Base-by-base conservation (phyloP, 2,329 filamentous ascomycete species). In the Pestalotiopsis sp. region DNA sequence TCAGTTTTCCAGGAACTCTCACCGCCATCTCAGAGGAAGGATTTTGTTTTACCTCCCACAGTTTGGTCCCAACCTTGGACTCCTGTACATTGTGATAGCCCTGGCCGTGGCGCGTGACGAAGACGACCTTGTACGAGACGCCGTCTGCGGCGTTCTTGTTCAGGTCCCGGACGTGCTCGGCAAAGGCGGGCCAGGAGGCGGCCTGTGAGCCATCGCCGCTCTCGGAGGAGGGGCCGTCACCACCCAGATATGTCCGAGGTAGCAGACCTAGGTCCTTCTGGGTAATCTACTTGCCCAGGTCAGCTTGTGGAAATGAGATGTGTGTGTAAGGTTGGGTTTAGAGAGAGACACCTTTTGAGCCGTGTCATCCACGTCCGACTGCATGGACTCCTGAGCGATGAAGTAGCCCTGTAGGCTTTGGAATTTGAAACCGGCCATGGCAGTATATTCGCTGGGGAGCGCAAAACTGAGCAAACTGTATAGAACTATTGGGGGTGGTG, bases 41-140 rank as follows among this genome's bases (percentile, higher is more conserved):
- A 3, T 23, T 23, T 17, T 17, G 31, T 4, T 59, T 12, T 66
- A 70, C 69, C 66, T 70, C 56, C 69, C 69, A 70, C 12, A 14
- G 63, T 31, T 36, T 40, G 2, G 69, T 63, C 12, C 69, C 69
- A 4, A 70, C 69, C 40, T 70, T 67, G 31, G 41, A 41, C 63
- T 66, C 60, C 59, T 49, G 59, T 17, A 68, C 59, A 14, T 70
- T 70, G 49, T 70, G 69, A 27, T 58, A 52, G 23, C 67, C 67
- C 20, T 66, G 62, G 23, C 69, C 69, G 36, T 70, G 69, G 13
- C 69, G 69, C 1, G 60, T 63, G 36, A 70, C 38, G 59, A 65
- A 68, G 23, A 70, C 14, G 27, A 70, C 59, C 60, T 70, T 70
- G 69, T 68, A 70, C 14, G 64, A 45, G 9, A 65, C 68, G 4